Evolutionary conservation across 768 basidiomycete genomes (phyloP).

Genomic region (Lactifluus subvellereus): DNA sequence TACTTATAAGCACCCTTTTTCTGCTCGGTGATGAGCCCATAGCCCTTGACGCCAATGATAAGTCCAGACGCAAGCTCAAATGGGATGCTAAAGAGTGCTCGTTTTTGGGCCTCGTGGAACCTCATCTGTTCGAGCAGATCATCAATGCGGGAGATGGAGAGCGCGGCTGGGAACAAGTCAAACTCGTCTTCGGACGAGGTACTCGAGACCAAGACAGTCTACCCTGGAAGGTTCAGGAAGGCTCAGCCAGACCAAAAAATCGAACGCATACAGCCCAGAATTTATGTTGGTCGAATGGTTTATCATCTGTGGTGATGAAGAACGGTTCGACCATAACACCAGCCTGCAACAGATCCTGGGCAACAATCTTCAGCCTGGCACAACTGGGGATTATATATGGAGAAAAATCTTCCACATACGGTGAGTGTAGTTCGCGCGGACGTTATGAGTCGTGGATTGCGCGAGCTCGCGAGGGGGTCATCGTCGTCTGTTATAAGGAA

Average conservation of each 20-base stretch:
- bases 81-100: conserved; percentile 75
- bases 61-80: conserved; percentile 72
- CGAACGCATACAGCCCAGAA: conserved; percentile 66
- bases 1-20: conserved; percentile 78
- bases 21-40: conserved; percentile 84
- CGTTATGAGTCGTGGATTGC: conserved; percentile 54
- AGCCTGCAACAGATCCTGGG: conserved; percentile 73
- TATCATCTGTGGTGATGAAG: conserved; percentile 69
- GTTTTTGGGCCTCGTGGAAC: conserved; percentile 77
- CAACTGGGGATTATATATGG: background rate
- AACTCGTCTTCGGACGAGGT: conserved; percentile 48
- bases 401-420: conserved; percentile 35
- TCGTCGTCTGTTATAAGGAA: conserved; percentile 93
- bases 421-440: conserved; percentile 68
- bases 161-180: conserved; percentile 53
- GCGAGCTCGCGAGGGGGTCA: conserved; percentile 54
- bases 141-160: conserved; percentile 71
- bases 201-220: conserved; percentile 59
- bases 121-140: conserved; percentile 77
- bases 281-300: conserved; percentile 62
- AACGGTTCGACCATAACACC: conserved; percentile 82
- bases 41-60: conserved; percentile 82
- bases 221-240: conserved; percentile 6
- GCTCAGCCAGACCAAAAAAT: background rate
- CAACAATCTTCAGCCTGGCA: background rate